Evolutionary conservation across 495 filamentous ascomycete species (phyloP).

Genomic region (Halenospora varia): DNA sequence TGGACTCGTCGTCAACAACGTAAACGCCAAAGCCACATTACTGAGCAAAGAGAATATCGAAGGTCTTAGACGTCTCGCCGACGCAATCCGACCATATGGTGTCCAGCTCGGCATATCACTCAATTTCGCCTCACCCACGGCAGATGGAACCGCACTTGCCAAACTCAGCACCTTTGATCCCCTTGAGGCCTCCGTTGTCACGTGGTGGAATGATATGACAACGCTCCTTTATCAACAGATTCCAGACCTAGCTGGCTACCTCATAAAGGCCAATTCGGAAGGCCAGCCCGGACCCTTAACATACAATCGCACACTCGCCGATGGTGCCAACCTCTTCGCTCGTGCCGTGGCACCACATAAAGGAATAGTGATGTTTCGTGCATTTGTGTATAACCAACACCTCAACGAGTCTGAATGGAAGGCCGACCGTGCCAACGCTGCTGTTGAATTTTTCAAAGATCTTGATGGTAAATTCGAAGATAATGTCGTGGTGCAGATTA

Average conservation of each 20-base stretch:
- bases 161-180: conserved; percentile 61
- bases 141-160: conserved; percentile 37
- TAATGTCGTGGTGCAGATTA: conserved; percentile 70
- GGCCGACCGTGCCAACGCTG: conserved; percentile 65
- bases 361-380: conserved; percentile 69
- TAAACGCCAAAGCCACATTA: conserved; percentile 61
- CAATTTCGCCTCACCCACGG: conserved; percentile 58
- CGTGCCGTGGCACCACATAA: conserved; percentile 53
- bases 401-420: conserved; percentile 57
- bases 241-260: conserved; percentile 65
- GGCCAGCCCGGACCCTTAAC: conserved; percentile 66
- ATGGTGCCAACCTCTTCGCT: conserved; percentile 70
- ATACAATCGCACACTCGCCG: conserved; percentile 64
- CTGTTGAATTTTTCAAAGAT: conserved; percentile 60
- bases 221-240: conserved; percentile 53
- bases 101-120: conserved; percentile 62
- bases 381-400: conserved; percentile 64
- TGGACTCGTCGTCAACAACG: conserved; percentile 65
- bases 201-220: conserved; percentile 59
- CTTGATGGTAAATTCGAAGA: conserved; percentile 64
- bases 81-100: conserved; percentile 63
- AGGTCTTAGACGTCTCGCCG: conserved; percentile 58
- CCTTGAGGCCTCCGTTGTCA: conserved; percentile 51
- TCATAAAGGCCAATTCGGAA: conserved; percentile 72
- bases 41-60: conserved; percentile 53